phyloP scores from a whole-genome alignment of 371 early-diverging fungal genomes.

The Syncephalastrum racemosum region DNA sequence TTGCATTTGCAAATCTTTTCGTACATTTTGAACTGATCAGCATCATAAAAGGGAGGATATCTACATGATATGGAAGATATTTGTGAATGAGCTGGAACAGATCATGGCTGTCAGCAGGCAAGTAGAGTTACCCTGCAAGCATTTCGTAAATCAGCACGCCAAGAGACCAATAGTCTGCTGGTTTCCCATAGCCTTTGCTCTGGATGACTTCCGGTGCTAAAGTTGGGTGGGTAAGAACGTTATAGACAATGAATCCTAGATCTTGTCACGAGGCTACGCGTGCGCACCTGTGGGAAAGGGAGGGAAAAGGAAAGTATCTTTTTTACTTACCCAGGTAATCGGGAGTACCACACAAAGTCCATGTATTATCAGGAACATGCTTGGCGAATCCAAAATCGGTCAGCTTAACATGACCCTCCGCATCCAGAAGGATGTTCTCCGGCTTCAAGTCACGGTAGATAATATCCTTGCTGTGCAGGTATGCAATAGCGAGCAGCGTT shows the following conservation, averaged over 20 bases:
- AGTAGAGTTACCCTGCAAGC: slow-evolving; percentile 65
- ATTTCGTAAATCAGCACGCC: slow-evolving; percentile 97
- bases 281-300: neutral
- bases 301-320: slow-evolving; percentile 76
- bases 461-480: slow-evolving; percentile 85
- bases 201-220: slow-evolving; percentile 98
- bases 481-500: slow-evolving; percentile 76
- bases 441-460: slow-evolving; percentile 96
- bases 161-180: slow-evolving; percentile 97
- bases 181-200: slow-evolving; percentile 92
- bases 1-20: slow-evolving; percentile 73
- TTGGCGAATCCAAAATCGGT: slow-evolving; percentile 99
- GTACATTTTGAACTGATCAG: slow-evolving; percentile 89
- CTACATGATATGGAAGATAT: neutral
- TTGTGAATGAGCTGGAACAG: neutral
- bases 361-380: slow-evolving; percentile 56
- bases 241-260: neutral
- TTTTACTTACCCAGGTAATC: slow-evolving; percentile 71
- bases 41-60: slow-evolving; percentile 89
- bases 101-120: neutral
- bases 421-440: slow-evolving; percentile 89
- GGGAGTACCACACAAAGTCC: slow-evolving; percentile 97
- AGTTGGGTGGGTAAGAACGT: slow-evolving; percentile 36
- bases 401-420: slow-evolving; percentile 92
- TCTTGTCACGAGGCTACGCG: neutral